Evolutionary conservation across 2,329 filamentous ascomycete genomes (phyloP), one percentile per base, ranked within the genome.

Genomic region (Pseudogymnoascus sp.): DNA sequence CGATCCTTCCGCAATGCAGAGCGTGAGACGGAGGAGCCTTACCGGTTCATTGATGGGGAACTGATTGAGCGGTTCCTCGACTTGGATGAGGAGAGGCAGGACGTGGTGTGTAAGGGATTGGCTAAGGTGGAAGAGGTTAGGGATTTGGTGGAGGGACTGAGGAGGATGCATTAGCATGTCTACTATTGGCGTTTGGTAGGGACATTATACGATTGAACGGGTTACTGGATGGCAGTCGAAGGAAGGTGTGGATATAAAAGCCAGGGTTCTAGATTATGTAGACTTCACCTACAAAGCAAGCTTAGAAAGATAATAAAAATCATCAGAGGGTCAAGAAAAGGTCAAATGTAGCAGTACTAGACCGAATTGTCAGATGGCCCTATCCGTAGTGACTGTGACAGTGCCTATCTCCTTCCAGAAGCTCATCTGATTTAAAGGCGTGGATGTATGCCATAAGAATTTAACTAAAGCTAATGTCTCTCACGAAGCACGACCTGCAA

Each of bases 31-130:
- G 87, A 89, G 0, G 90, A 88, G 40, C 93, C 95, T 0, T 90
- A 86, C 71, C 83, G 93, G 1, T 97, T 97, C 70, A 84, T 99
- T 11, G 95, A 99, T 71, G 95, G 93, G 0, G 93, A 97, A 73
- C 79, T 97, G 70, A 81, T 99, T 11, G 93, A 97, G 76, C 77
- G 85, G 61, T 97, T 97, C 72, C 75, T 97, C 68, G 87, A 92
- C 66, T 78, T 90, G 66, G 80, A 83, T 53, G 85, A 88, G 63
- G 78, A 79, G 38, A 76, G 76, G 42, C 85, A 87, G 75, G 78
- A 77, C 68, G 73, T 76, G 62, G 78, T 83, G 60, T 85, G 78
- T 63, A 73, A 79, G 73, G 86, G 78, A 59, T 80, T 82, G 67
- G 86, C 78, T 66, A 84, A 79, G 78, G 75, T 90, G 66, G 81